Conservation (phyloP, 2,329 filamentous ascomycete genomes). For the Beauveria sp. region DNA sequence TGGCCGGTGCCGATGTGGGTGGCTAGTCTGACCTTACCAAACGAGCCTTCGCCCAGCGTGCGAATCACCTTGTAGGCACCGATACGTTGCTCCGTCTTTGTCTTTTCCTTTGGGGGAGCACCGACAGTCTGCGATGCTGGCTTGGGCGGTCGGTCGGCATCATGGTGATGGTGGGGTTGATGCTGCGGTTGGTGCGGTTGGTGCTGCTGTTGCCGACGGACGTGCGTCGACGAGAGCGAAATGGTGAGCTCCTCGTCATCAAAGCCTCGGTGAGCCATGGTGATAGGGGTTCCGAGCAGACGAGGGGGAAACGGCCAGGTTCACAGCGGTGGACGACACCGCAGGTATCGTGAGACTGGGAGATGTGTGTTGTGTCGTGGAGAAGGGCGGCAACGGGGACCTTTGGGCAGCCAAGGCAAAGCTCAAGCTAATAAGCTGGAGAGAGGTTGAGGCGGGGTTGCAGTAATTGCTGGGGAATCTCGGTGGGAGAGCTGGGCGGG, state of each 20-base stretch:
- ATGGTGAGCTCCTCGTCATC: conserved; percentile 81
- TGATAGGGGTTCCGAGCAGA: conserved; percentile 8
- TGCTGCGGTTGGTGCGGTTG: conserved; percentile 21
- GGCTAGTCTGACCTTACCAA: conserved; percentile 97
- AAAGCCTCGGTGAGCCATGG: conserved; percentile 50
- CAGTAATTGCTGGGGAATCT: background rate
- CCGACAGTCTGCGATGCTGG: conserved; percentile 21
- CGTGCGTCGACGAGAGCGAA: conserved; percentile 58
- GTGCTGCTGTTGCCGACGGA: conserved; percentile 41
- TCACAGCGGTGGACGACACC: background rate
- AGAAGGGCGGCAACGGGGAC: background rate
- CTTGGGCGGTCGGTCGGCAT: conserved; percentile 17
- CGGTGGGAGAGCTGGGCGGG: background rate
- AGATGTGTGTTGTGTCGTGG: conserved; percentile 3
- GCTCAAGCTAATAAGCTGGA: background rate
- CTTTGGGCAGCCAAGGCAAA: conserved; percentile 3
- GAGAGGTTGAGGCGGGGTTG: conserved; percentile 8
- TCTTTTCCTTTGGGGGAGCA: conserved; percentile 31
- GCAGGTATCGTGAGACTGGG: background rate
- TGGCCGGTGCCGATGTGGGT: conserved; percentile 87
- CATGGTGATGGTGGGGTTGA: conserved; percentile 15
- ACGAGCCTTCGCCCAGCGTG: conserved; percentile 92
- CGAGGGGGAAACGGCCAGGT: background rate
- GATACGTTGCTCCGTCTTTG: conserved; percentile 72
- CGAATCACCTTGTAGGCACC: conserved; percentile 86